Evolutionary conservation across 768 basidiomycete genomes (phyloP).

Genomic region (Pleurotus salmoneostramineus): DNA sequence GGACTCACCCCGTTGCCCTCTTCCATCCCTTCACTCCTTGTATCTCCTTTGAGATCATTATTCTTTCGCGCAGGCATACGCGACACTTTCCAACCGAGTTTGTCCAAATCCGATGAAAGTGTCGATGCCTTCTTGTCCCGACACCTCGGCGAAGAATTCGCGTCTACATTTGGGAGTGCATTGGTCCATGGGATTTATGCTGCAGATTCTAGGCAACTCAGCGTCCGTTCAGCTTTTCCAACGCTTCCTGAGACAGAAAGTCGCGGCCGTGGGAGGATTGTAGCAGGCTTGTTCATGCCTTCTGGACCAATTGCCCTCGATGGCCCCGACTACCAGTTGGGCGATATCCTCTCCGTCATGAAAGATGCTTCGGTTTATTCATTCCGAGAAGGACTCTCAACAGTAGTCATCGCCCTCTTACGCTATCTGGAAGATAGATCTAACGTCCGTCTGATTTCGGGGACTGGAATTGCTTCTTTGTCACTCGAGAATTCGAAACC

Average conservation of each 20-base stretch:
- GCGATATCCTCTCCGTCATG: constrained; percentile 44
- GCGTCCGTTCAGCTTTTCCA: constrained; percentile 76
- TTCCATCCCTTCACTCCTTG: constrained; percentile 30
- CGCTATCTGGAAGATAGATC: constrained; percentile 34
- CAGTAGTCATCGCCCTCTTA: constrained; percentile 57
- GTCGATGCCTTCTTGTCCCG: constrained; percentile 75
- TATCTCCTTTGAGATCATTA: constrained; percentile 32
- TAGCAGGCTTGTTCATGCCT: constrained; percentile 48
- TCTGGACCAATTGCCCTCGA: background rate
- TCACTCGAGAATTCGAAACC: background rate
- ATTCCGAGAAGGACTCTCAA: constrained; percentile 71
- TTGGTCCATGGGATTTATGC: constrained; percentile 94
- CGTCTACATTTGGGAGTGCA: constrained; percentile 72
- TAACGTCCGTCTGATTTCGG: constrained; percentile 58
- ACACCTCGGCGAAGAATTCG: constrained; percentile 69
- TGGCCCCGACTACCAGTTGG: constrained; percentile 40
- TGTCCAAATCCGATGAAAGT: constrained; percentile 60
- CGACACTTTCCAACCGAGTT: constrained; percentile 60
- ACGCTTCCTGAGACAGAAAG: constrained; percentile 68
- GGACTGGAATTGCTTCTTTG: constrained; percentile 34
- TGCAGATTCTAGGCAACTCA: constrained; percentile 71
- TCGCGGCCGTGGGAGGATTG: constrained; percentile 63
- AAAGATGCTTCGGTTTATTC: constrained; percentile 73
- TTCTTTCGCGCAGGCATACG: constrained; percentile 52
- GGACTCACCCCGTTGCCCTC: constrained; percentile 54